Conservation (phyloP, 768 basidiomycete genomes). For the Kwoniella shandongensis region DNA sequence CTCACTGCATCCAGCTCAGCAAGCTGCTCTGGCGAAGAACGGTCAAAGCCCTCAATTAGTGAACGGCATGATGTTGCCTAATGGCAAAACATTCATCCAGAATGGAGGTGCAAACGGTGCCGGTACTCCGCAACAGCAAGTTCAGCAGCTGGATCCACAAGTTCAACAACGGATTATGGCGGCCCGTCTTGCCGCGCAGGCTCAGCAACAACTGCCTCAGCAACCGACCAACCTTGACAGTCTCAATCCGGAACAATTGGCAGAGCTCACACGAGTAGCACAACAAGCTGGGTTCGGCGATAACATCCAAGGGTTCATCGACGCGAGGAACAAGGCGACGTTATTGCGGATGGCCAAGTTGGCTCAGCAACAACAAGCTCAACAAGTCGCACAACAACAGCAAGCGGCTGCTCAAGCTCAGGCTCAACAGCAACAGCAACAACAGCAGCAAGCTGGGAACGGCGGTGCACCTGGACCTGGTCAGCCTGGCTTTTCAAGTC, state of each 20-base stretch:
- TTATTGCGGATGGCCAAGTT: conserved; percentile 23
- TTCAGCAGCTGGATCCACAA: conserved; percentile 19
- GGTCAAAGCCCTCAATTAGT: conserved; percentile 16
- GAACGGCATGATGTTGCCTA: conserved; percentile 13
- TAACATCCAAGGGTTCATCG: conserved; percentile 25
- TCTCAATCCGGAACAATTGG: conserved; percentile 8
- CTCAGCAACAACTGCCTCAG: conserved; percentile 6
- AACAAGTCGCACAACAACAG: conserved; percentile 20
- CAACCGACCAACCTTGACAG: conserved; percentile 7
- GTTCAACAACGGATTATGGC: conserved; percentile 21
- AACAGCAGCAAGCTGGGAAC: neutral
- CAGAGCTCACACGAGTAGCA: conserved; percentile 18
- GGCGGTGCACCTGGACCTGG: neutral
- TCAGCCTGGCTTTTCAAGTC: conserved; percentile 9
- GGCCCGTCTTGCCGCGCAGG: conserved; percentile 8
- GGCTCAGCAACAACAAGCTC: conserved; percentile 21
- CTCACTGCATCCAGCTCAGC: conserved; percentile 13
- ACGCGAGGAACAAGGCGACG: conserved; percentile 17
- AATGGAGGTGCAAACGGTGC: conserved; percentile 10
- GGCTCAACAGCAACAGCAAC: conserved; percentile 4
- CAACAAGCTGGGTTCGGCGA: conserved; percentile 19
- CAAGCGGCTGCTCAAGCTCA: conserved; percentile 8
- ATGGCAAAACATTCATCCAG: neutral
- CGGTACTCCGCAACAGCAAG: conserved; percentile 3
- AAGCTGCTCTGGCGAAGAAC: neutral